These are phyloP conservation scores for Apiotrichum gamsii DNA, from an alignment of 1,284 basidiomycete genomes.

Conservation along the genomic window DNA sequence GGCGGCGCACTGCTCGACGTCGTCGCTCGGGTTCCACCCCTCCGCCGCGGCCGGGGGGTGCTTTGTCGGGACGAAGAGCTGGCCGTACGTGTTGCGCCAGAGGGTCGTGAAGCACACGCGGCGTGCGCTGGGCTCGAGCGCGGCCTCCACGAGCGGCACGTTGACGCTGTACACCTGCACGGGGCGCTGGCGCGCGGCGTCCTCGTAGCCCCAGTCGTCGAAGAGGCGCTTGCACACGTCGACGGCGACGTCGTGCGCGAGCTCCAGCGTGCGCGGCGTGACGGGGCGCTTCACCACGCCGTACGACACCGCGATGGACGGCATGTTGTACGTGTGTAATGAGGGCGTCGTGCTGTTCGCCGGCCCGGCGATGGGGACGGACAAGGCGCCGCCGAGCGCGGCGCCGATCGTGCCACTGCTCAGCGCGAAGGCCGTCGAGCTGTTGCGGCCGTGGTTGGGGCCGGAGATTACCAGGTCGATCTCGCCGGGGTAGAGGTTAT, in stretches of 20 bases:
- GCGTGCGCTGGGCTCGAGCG: conserved; percentile 26
- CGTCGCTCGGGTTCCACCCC: conserved; percentile 6
- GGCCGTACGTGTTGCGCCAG: conserved; percentile 46
- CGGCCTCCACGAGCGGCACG: conserved; percentile 41
- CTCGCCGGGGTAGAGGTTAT: conserved; percentile 74
- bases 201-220: conserved; percentile 67
- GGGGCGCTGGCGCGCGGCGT: conserved; percentile 33
- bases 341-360: conserved; percentile 53
- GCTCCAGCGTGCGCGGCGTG: conserved; percentile 56
- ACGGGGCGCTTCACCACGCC: conserved; percentile 70
- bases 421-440: conserved; percentile 72
- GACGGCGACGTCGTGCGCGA: conserved; percentile 63
- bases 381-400: conserved; percentile 77
- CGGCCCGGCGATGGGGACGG: conserved; percentile 67
- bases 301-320: conserved; percentile 77
- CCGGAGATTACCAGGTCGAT: conserved; percentile 67
- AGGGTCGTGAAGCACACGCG: conserved; percentile 44
- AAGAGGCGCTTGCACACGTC: conserved; percentile 67
- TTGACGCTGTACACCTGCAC: conserved; percentile 45
- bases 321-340: conserved; percentile 33
- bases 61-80: conserved; percentile 38
- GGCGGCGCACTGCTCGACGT: background rate
- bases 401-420: conserved; percentile 88
- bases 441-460: conserved; percentile 64
- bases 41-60: conserved; percentile 1